These are phyloP conservation scores for Sarocladiaceae sp. DNA, from an alignment of 2,329 filamentous ascomycete genomes.

Conservation along the genomic window DNA sequence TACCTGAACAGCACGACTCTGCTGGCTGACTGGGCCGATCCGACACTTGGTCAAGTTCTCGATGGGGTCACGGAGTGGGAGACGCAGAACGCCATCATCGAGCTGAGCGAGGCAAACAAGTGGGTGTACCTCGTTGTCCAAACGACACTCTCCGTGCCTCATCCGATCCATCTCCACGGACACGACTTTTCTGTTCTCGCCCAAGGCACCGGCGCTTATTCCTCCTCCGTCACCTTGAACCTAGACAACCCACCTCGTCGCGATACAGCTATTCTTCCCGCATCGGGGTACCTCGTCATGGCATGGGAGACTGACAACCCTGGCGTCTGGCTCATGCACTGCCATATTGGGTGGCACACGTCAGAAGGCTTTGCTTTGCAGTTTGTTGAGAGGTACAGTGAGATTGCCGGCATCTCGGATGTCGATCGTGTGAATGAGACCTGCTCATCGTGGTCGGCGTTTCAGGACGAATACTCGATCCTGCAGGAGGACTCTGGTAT, in stretches of 20 bases:
- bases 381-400: constrained; percentile 17
- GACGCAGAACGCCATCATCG: constrained; percentile 22
- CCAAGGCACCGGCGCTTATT: constrained; percentile 13
- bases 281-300: constrained; percentile 41
- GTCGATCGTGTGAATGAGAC: constrained; percentile 9
- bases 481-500: constrained; percentile 20
- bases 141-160: constrained; percentile 18
- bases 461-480: constrained; percentile 11
- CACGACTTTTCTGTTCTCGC: constrained; percentile 25
- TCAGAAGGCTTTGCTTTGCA: constrained; percentile 20
- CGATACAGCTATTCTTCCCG: constrained; percentile 45
- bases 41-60: constrained; percentile 22
- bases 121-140: constrained; percentile 25
- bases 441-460: constrained; percentile 15
- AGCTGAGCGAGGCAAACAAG: constrained; percentile 19
- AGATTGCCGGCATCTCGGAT: constrained; percentile 15
- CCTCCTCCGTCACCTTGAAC: background rate
- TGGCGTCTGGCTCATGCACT: constrained; percentile 46
- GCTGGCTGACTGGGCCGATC: constrained; percentile 25
- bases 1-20: constrained; percentile 33
- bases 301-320: constrained; percentile 47
- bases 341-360: constrained; percentile 39
- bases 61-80: constrained; percentile 17
- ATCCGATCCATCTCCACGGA: constrained; percentile 33
- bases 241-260: constrained; percentile 45